Evolutionary conservation across 495 filamentous ascomycete genomes (phyloP), one percentile per base, ranked within the genome.

Genomic region (Xylaria cubensis): DNA sequence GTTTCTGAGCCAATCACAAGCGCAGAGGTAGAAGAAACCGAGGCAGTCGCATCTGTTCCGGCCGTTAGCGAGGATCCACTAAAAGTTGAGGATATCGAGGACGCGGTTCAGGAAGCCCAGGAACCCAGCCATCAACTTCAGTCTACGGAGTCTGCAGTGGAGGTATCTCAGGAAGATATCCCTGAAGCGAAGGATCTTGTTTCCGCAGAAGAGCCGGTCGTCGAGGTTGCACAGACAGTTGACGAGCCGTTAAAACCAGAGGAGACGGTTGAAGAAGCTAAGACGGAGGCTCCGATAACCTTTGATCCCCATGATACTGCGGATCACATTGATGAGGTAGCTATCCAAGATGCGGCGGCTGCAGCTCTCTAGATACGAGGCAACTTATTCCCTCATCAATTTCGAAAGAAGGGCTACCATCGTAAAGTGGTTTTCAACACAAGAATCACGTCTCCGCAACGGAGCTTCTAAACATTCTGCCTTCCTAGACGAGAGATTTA

Each of bases 81-180:
- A 6, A 72, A 76, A 48, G 72, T 71, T 34, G 69, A 75, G 64
- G 73, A 74, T 39, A 64, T 77, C 44, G 74, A 80, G 51, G 74
- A 74, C 17, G 50, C 73, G 24, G 72, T 77, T 29, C 76, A 76
- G n/a, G 75, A 72, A 65, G 69, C 34, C 19, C 48, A 55, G 4
- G 50, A 70, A 17, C 67, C 67, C 21, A 69, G 34, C 24, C 51
- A 59, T 59, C 53, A 61, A 19, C 51, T 55, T 17, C 32, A 46
- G 17, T 69, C 67, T 42, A 58, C 51, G 6, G 48, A 48, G 36
- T 1, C 53, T 29, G 36, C 32, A 44, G 50, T 36, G 4, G 65
- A 55, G 12, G 34, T 9, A 13, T 26, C 48, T 8, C 50, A 59
- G 24, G 17, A 59, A 21, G 19, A 32, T n/a, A 17, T 19, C 36